Base-by-base conservation (phyloP, 805 yeast genomes). In the Maudiozyma bulderi region DNA sequence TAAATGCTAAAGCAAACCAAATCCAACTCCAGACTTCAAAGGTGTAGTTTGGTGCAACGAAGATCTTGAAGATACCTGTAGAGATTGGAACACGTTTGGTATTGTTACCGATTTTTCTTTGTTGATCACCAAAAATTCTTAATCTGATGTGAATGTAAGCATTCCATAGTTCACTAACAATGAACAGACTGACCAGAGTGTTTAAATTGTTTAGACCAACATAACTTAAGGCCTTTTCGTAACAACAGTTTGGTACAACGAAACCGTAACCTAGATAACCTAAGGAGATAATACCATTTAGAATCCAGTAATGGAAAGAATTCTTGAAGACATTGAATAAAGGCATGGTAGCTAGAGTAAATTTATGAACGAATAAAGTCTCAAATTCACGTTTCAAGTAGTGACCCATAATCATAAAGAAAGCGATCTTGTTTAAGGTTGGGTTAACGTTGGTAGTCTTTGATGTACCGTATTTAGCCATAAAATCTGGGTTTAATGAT, bases 261-360 rank as follows among this genome's bases (percentile, higher is more conserved):
- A 61, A 65, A 9, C 95, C 60, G 75, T 81, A 56, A 67, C 73
- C 57, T 58, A 69, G 81, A 77, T 83, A 57, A 71, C 60, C 53
- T 54, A 75, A 42, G 56, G 75, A 56, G 69, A 74, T 65, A 10
- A 77, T 62, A 8, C 98, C 97, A 48, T 89, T 84, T 55, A 91
- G 71, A n/a, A 86, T 65, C 97, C 97, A 91, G 70, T 93, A 93
- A 66, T 93, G 97, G 55, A 77, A 73, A 39, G 89, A 82, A 71
- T 93, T 93, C 70, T 90, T 88, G 75, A 91, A 86, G 51, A 93
- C 69, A 67, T 88, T 86, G 64, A 80, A 77, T 41, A 85, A 59
- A 4, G 99, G 99, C 99, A 93, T 93, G 11, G 99, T 93, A 29
- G 87, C 81, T 50, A 81, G 73, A 26, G 96, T 86, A 64, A 93